Evolutionary conservation across 345 rosid species (phyloP).

Genomic region (Bruguiera sexangula): DNA sequence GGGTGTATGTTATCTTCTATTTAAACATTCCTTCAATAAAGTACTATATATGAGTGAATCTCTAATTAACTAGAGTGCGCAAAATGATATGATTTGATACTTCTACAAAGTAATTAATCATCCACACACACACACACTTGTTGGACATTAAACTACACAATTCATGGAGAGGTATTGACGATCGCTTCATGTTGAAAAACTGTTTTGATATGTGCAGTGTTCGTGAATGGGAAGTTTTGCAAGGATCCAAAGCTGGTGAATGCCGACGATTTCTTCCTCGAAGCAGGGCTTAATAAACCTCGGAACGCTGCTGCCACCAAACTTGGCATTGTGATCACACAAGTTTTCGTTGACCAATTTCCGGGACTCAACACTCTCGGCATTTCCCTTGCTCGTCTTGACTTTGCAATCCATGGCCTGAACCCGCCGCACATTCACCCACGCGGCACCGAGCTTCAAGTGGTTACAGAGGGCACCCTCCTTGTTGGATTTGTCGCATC

Average conservation of each 20-base stretch:
- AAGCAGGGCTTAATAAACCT: conserved; percentile 1
- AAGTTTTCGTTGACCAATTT: neutral
- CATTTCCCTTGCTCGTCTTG: neutral
- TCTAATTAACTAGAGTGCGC: too few species aligned
- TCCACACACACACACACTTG: neutral
- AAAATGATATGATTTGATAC: neutral
- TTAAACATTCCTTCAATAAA: too few species aligned
- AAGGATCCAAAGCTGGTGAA: neutral
- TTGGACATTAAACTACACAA: neutral
- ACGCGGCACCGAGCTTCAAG: neutral
- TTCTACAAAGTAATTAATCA: neutral
- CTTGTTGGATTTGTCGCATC: conserved; percentile 15
- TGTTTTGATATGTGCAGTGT: neutral
- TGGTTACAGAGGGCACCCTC: neutral
- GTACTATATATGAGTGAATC: too few species aligned
- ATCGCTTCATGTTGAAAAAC: neutral
- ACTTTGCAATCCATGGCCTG: neutral
- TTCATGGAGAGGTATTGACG: neutral
- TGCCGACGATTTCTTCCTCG: neutral
- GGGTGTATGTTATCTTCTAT: too few species aligned
- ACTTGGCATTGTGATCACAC: neutral
- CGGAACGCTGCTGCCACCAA: neutral
- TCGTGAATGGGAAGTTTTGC: conserved; percentile 11
- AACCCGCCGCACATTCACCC: neutral
- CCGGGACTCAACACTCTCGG: conserved; percentile 17